Conservation (phyloP, 208 protist species). For the Leishmania tarentolae region DNA sequence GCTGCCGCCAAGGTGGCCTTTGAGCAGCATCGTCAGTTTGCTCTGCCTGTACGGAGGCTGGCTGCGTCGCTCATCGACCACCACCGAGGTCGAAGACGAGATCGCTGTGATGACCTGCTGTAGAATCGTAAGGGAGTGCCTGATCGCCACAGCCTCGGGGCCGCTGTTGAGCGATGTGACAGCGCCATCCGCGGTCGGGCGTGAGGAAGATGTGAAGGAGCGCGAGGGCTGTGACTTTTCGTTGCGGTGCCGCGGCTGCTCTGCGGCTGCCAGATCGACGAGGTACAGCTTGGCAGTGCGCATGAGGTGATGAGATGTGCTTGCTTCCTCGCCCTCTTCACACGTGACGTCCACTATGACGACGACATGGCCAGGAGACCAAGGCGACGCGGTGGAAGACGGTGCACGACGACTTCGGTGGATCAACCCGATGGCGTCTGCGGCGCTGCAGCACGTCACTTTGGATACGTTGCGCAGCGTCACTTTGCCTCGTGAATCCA, state of each 20-base stretch:
- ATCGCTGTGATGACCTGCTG: constrained; percentile 91
- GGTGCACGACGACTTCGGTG: constrained; percentile 7
- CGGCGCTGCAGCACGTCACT: constrained; percentile 8
- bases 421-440: constrained; percentile 2
- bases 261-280: constrained; percentile 90
- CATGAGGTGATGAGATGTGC: constrained; percentile 36
- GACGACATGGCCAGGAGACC: constrained; percentile 56
- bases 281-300: constrained; percentile 73
- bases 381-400: not conserved
- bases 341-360: constrained; percentile 75
- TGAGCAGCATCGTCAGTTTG: constrained; percentile 94
- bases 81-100: constrained; percentile 2
- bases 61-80: not conserved
- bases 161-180: not conserved
- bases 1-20: constrained; percentile 74
- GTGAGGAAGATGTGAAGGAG: not conserved
- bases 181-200: not conserved
- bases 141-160: constrained; percentile 13
- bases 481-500: constrained; percentile 25
- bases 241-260: constrained; percentile 41
- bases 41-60: constrained; percentile 68
- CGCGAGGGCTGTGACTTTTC: constrained; percentile 15
- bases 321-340: constrained; percentile 13
- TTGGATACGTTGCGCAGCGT: constrained; percentile 11
- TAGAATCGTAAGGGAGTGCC: constrained; percentile 91